These are phyloP conservation scores for Pezicula rhizophila DNA, from an alignment of 2,329 filamentous ascomycete genomes.

Conservation along the genomic window DNA sequence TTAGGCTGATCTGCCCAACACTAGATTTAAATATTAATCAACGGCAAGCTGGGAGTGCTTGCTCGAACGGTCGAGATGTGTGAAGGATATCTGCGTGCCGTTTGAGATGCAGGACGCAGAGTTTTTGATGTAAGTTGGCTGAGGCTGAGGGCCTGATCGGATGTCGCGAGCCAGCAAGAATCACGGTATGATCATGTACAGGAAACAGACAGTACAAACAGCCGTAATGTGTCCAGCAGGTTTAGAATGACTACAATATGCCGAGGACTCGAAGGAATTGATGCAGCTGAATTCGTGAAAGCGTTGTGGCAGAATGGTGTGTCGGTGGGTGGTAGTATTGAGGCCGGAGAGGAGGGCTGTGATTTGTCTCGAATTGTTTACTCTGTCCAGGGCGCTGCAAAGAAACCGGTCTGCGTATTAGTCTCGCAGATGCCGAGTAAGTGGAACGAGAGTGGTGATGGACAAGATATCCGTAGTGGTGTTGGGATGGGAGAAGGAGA, in stretches of 20 bases:
- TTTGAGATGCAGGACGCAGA: conserved; percentile 12
- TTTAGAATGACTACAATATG: conserved; percentile 8
- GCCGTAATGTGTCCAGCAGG: conserved; percentile 8
- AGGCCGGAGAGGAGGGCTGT: neutral
- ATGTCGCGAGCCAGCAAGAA: conserved; percentile 17
- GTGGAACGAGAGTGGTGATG: no score
- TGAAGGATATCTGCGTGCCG: conserved; percentile 4
- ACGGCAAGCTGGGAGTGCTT: conserved; percentile 11
- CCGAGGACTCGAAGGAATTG: conserved; percentile 10
- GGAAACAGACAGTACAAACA: conserved; percentile 15
- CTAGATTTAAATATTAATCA: conserved; percentile 5
- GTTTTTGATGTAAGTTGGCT: conserved; percentile 8
- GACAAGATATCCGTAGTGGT: no score
- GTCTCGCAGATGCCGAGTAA: no score
- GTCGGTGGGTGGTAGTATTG: neutral
- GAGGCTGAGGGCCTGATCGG: conserved; percentile 10
- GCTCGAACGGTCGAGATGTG: conserved; percentile 11
- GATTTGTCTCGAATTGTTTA: neutral
- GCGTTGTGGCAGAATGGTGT: neutral
- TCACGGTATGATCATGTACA: conserved; percentile 8
- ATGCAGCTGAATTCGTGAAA: conserved; percentile 4
- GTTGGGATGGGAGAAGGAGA: no score
- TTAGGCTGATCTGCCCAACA: conserved; percentile 11
- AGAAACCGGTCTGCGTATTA: no score
- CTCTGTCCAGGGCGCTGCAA: no score